Evolutionary conservation across 371 early-diverging fungal species (phyloP).

Genomic region (Fennellomyces sp.): DNA sequence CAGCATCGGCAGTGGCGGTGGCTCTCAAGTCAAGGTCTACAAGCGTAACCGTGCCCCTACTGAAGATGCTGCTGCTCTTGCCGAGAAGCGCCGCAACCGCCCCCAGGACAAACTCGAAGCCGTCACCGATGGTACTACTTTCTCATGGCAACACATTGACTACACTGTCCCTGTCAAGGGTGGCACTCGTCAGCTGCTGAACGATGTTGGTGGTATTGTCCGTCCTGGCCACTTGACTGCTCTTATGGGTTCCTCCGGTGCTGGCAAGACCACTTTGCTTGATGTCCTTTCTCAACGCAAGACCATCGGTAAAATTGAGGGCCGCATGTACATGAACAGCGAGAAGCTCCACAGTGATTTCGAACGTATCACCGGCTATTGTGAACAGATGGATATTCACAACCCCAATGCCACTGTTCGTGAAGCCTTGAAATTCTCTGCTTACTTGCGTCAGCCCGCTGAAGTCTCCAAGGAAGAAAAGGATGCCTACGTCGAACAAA

Average conservation of each 20-base stretch:
- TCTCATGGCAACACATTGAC: constrained; percentile 61
- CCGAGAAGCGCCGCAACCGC: constrained; percentile 3
- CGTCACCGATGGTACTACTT: constrained; percentile 52
- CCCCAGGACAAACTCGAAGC: constrained; percentile 21
- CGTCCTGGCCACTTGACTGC: constrained; percentile 73
- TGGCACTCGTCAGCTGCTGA: constrained; percentile 52
- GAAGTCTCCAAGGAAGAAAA: constrained; percentile 64
- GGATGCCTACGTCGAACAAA: constrained; percentile 69
- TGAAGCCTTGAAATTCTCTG: constrained; percentile 78
- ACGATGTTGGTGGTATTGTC: constrained; percentile 58
- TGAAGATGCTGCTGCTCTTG: constrained; percentile 25
- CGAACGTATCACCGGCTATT: constrained; percentile 77
- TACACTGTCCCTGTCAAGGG: constrained; percentile 66
- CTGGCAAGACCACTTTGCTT: constrained; percentile 90
- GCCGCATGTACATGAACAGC: constrained; percentile 73
- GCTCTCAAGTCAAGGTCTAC: constrained; percentile 60
- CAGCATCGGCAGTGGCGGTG: constrained; percentile 55
- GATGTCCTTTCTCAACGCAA: constrained; percentile 84
- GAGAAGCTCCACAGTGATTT: constrained; percentile 57
- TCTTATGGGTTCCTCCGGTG: constrained; percentile 86
- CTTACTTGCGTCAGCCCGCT: constrained; percentile 68
- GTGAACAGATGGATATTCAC: constrained; percentile 85
- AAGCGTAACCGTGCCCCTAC: constrained; percentile 44
- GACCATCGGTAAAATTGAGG: constrained; percentile 77
- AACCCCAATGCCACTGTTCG: constrained; percentile 65